Base-by-base conservation (phyloP, 2,329 filamentous ascomycete genomes). In the Fusarium robinianum region DNA sequence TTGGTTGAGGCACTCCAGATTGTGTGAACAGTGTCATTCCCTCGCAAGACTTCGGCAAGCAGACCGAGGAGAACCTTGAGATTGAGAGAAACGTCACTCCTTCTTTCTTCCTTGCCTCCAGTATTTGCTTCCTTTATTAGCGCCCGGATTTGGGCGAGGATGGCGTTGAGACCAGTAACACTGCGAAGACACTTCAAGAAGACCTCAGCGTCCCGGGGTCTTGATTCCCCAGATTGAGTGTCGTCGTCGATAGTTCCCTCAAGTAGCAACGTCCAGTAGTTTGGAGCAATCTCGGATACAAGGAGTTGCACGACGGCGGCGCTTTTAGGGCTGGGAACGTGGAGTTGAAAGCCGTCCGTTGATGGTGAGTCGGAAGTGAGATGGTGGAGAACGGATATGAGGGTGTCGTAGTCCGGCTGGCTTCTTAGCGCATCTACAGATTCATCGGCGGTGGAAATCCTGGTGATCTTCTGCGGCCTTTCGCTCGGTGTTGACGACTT, bases 231-330 rank as follows among this genome's bases (percentile, higher is more conserved):
- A 3, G 34, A 8, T 18, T 53, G 34, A 5, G 35, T 23, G 24
- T 39, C 47, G 8, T 46, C 44, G 15, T 51, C 23, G 3, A 56
- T 46, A 18, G 63, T 64, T n/a, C 69, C 71, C 44, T 79, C 76
- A 24, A 73, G 69, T 11, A 92, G 62, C 7, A 81, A 60, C 3
- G 74, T 63, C 92, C 94, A 97, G 67, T 92, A 95, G 62, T 91
- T 88, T 2, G 88, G 87, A 6, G 90, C 73, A 17, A 87, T 90
- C 21, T 84, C 80, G 11, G 79, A 84, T 46, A 95, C 82, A 23
- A 99, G 71, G 3, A 81, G 72, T 61, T 90, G 84, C 38, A 92
- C 74, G 21, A 96, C 80, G 57, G 90, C 87, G 14, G 89, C 83
- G 43, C 83, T 80, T 49, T 81, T 71, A 2, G 91, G 84, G 21